phyloP scores from a whole-genome alignment of 352 stramenopile genomes.

The Phytophthora podocarpi region DNA sequence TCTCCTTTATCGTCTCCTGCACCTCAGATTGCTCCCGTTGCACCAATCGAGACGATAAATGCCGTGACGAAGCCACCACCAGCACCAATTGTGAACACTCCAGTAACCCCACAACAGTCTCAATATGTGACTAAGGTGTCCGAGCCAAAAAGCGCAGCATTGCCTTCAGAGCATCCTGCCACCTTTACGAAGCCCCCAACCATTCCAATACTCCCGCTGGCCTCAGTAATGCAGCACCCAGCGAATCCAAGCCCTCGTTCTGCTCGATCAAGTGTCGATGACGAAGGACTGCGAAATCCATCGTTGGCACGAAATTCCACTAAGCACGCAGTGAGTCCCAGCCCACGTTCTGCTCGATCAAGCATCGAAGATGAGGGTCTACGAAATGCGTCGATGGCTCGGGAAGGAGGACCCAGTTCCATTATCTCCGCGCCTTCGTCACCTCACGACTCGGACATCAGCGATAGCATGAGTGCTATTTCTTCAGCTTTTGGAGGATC shows the following conservation, averaged over 20 bases:
- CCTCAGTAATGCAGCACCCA: constrained; percentile 17
- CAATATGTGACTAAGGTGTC: not conserved
- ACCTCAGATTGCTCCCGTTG: constrained; percentile 21
- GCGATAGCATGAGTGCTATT: constrained; percentile 26
- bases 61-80: constrained; percentile 4
- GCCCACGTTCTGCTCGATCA: constrained; percentile 17
- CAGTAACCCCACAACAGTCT: not conserved
- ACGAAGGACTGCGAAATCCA: constrained; percentile 12
- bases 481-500: constrained; percentile 27
- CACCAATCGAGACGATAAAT: constrained; percentile 25
- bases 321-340: constrained; percentile 6
- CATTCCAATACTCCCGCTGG: constrained; percentile 18
- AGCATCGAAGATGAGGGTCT: constrained; percentile 18
- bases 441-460: constrained; percentile 25
- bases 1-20: constrained; percentile 12
- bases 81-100: not conserved
- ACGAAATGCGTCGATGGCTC: not conserved
- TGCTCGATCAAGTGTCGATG: constrained; percentile 28
- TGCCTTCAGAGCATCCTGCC: not conserved
- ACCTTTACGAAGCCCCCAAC: constrained; percentile 9
- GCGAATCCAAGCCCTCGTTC: constrained; percentile 14
- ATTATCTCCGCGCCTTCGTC: constrained; percentile 21
- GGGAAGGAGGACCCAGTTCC: not conserved
- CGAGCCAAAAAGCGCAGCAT: constrained; percentile 8
- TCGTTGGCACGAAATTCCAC: too few relatives aligned